Percentiles rank a stretch among this genome's conserved stretches.
Conservation (phyloP, 2,329 filamentous ascomycete genomes). For the Colletotrichum agaves region DNA sequence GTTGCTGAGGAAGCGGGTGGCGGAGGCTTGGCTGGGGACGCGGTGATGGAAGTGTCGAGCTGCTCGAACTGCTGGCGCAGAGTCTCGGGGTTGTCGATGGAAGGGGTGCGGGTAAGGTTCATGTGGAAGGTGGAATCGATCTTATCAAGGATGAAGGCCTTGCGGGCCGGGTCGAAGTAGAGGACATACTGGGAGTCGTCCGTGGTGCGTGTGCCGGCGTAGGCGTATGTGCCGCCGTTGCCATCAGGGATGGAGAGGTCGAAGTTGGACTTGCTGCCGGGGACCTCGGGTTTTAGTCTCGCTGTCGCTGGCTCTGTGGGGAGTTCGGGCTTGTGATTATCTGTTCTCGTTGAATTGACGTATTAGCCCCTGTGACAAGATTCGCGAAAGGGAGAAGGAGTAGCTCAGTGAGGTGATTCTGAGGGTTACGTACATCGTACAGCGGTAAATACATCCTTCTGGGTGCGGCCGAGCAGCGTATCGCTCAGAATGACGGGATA, state of each 20-base stretch:
- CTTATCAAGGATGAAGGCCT: conserved; percentile 84
- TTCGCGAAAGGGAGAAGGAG: not conserved
- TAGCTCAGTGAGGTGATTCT: not conserved
- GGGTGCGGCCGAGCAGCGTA: conserved; percentile 64
- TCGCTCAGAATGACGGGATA: conserved; percentile 74
- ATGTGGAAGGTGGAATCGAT: conserved; percentile 87
- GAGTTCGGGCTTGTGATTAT: conserved; percentile 70
- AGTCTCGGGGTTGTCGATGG: conserved; percentile 70
- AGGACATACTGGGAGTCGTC: conserved; percentile 72
- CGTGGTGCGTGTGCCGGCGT: conserved; percentile 67
- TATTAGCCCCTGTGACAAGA: not conserved
- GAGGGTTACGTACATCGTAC: conserved; percentile 63
- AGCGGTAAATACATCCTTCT: conserved; percentile 69
- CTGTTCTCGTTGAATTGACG: conserved; percentile 48
- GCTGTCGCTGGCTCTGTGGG: conserved; percentile 61
- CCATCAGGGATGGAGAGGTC: conserved; percentile 66
- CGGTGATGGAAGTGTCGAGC: conserved; percentile 55
- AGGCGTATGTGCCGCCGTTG: conserved; percentile 65
- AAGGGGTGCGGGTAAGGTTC: conserved; percentile 80
- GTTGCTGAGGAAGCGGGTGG: conserved; percentile 28
- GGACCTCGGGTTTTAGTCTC: conserved; percentile 62
- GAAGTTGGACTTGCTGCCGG: conserved; percentile 63
- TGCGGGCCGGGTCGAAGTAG: conserved; percentile 78
- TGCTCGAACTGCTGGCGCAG: conserved; percentile 76
- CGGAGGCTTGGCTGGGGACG: conserved; percentile 41